These are phyloP conservation scores for Alternaria ventricosa DNA, from an alignment of 2,329 filamentous ascomycete species.

Conservation along the genomic window DNA sequence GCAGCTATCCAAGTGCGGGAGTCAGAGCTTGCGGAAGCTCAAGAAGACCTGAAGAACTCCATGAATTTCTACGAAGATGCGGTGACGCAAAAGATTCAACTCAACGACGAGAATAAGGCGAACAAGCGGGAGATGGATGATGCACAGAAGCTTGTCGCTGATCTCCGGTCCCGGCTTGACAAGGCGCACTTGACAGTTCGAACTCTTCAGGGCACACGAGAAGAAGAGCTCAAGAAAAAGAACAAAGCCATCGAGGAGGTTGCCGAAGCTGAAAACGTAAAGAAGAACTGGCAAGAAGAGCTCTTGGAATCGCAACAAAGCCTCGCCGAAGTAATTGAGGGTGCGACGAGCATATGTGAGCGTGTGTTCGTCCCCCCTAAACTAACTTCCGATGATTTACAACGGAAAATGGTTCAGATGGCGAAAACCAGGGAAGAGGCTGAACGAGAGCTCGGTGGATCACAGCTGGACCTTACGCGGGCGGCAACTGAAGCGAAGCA, in stretches of 20 bases:
- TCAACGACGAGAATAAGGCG: slow-evolving; percentile 45
- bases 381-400: slow-evolving; percentile 41
- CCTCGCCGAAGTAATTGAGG: slow-evolving; percentile 35
- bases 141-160: slow-evolving; percentile 33
- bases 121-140: slow-evolving; percentile 43
- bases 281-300: slow-evolving; percentile 32
- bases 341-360: slow-evolving; percentile 26
- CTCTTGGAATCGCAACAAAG: slow-evolving; percentile 18
- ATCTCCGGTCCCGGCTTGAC: slow-evolving; percentile 24
- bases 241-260: slow-evolving; percentile 50
- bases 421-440: slow-evolving; percentile 31
- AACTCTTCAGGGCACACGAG: slow-evolving; percentile 39
- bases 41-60: slow-evolving; percentile 62
- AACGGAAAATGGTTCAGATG: slow-evolving; percentile 39
- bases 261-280: slow-evolving; percentile 39
- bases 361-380: slow-evolving; percentile 41
- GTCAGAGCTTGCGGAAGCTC: slow-evolving; percentile 22
- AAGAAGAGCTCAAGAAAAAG: slow-evolving; percentile 49
- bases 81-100: slow-evolving; percentile 51
- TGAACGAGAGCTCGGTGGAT: slow-evolving; percentile 44
- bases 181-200: slow-evolving; percentile 41
- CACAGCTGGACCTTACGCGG: slow-evolving; percentile 36
- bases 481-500: slow-evolving; percentile 40
- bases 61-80: slow-evolving; percentile 61
- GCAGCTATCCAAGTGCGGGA: slow-evolving; percentile 52